Evolutionary conservation across 1,284 basidiomycete genomes (phyloP).

Genomic region (Boletus smithii): DNA sequence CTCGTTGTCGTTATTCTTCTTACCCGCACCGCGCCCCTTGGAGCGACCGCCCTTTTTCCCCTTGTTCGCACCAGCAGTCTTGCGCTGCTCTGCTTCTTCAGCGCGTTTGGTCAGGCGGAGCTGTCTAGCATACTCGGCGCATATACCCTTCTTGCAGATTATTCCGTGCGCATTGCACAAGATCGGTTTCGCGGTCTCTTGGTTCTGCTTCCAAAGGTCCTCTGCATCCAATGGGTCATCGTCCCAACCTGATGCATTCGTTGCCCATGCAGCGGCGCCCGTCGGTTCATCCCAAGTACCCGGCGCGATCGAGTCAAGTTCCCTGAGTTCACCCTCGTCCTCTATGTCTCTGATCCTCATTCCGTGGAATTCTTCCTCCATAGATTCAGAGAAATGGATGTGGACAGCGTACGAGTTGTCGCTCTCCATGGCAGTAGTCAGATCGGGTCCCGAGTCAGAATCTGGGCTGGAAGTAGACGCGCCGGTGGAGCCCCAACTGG

Average conservation of each 20-base stretch:
- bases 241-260: slow-evolving; percentile 1
- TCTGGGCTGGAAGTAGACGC: slow-evolving; percentile 28
- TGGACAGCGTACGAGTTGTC: slow-evolving; percentile 24
- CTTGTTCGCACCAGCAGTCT: slow-evolving; percentile 17
- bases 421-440: slow-evolving; percentile 23
- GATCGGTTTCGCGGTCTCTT: slow-evolving; percentile 16
- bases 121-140: slow-evolving; percentile 38
- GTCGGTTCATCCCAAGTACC: slow-evolving; percentile 16
- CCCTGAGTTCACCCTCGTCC: slow-evolving; percentile 15
- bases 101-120: slow-evolving; percentile 31
- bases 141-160: slow-evolving; percentile 46
- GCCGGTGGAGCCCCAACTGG: slow-evolving; percentile 26
- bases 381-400: slow-evolving; percentile 25
- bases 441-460: slow-evolving; percentile 28
- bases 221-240: slow-evolving; percentile 21
- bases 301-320: slow-evolving; percentile 28
- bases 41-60: slow-evolving; percentile 19
- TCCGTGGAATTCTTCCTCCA: slow-evolving; percentile 33
- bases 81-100: slow-evolving; percentile 18
- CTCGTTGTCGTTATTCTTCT: slow-evolving; percentile 10
- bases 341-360: slow-evolving; percentile 16
- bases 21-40: slow-evolving; percentile 10
- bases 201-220: slow-evolving; percentile 17
- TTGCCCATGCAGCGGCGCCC: slow-evolving; percentile 12
- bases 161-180: slow-evolving; percentile 40